A percentile compares a stretch with the other conserved stretches of the same genome.
These are phyloP conservation scores for Talaromyces sp. DNA, from an alignment of 2,329 filamentous ascomycete species.

Conservation along the genomic window DNA sequence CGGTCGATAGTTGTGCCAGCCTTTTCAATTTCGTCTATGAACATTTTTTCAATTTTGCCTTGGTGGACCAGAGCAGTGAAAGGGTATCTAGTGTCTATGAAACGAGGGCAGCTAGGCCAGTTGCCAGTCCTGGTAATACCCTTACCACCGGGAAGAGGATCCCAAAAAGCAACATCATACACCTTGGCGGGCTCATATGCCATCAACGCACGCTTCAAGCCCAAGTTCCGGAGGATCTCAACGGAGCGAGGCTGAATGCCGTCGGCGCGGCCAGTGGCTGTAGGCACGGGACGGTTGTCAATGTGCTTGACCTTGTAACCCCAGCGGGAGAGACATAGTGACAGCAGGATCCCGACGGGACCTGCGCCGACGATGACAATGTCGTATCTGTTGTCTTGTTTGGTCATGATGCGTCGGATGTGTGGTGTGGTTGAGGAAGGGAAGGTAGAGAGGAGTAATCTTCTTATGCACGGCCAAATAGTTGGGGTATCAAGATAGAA, in stretches of 20 bases:
- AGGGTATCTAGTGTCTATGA: constrained; percentile 65
- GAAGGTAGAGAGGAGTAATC: background rate
- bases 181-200: constrained; percentile 81
- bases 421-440: background rate
- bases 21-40: constrained; percentile 60
- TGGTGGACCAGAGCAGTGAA: constrained; percentile 63
- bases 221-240: constrained; percentile 84
- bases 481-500: background rate
- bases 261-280: constrained; percentile 80
- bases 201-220: constrained; percentile 84
- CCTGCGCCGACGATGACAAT: constrained; percentile 84
- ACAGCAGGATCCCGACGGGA: constrained; percentile 82
- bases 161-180: constrained; percentile 68
- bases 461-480: background rate
- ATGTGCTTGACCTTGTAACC: constrained; percentile 95
- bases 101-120: constrained; percentile 86
- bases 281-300: constrained; percentile 83
- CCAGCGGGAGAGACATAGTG: constrained; percentile 84
- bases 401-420: constrained; percentile 6
- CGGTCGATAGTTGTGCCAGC: constrained; percentile 55
- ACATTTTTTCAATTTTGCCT: constrained; percentile 60
- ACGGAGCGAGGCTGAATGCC: constrained; percentile 88
- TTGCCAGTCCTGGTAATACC: constrained; percentile 61
- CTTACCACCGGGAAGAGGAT: constrained; percentile 50
- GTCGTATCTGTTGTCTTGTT: constrained; percentile 48